Percentiles rank a stretch among this genome's conserved stretches.
Conservation (phyloP, 306 rosid genomes). For the Cicer bijugum region DNA sequence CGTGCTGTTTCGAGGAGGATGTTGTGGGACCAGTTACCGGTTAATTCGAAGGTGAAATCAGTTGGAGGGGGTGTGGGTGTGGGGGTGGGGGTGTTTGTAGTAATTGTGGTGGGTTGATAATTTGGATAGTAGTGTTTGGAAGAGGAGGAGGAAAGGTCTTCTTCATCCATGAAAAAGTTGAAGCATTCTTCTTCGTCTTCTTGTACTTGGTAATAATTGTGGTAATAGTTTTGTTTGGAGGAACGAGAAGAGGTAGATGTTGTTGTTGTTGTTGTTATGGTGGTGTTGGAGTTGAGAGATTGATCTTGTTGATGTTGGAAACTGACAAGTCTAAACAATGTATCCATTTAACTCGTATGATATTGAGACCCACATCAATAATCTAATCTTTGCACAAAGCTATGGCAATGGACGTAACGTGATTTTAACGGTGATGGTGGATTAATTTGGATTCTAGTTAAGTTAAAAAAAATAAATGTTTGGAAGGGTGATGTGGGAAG, state of each 20-base stretch:
- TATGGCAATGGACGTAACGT: constrained; percentile 38
- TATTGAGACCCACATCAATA: constrained; percentile 61
- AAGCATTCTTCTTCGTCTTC: constrained; percentile 87
- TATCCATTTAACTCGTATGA: constrained; percentile 73
- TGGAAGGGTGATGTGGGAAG: constrained; percentile 32
- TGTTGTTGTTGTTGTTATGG: constrained; percentile 44
- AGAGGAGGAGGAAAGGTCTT: constrained; percentile 87
- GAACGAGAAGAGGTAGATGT: constrained; percentile 79
- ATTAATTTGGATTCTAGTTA: constrained; percentile 48
- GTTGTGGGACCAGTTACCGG: constrained; percentile 72
- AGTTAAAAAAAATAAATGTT: constrained; percentile 15
- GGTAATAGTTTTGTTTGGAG: constrained; percentile 56
- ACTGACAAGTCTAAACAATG: constrained; percentile 85
- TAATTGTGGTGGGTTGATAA: constrained; percentile 49
- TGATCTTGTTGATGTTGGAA: constrained; percentile 67
- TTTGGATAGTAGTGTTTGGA: constrained; percentile 69
- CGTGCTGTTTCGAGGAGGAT: constrained; percentile 72
- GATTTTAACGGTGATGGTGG: constrained; percentile 54
- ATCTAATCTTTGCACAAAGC: constrained; percentile 18
- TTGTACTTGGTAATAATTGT: constrained; percentile 33
- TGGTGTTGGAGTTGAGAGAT: constrained; percentile 81
- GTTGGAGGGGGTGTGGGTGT: constrained; percentile 27
- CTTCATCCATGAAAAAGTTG: constrained; percentile 97
- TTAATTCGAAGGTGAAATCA: constrained; percentile 58
- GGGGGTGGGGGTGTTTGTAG: constrained; percentile 23